Base-by-base conservation (phyloP, 2,329 filamentous ascomycete species). In the Neurospora crassa region DNA sequence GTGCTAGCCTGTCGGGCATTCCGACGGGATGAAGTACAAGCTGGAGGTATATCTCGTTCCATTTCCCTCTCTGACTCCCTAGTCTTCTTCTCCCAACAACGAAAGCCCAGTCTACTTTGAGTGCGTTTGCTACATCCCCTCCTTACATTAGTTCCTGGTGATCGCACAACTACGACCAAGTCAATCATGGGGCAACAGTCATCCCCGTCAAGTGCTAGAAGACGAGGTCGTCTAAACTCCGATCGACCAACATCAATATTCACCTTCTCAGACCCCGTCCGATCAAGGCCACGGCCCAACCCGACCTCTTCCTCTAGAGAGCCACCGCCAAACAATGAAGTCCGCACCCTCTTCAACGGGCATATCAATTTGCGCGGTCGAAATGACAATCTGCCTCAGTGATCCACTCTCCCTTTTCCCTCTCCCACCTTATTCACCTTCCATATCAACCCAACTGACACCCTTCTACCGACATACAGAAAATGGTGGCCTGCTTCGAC, bases 401-500 rank as follows among this genome's bases (percentile, higher is more conserved):
- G 45, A 67, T 40, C 18, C 34, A 59, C 6, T 67, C 45, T 47
- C n/a, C 4, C n/a, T 47, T 40, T 29, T 14, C 5, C 18, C n/a
- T 34, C 59, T n/a, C n/a, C 11, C 18, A 14, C 67, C 67, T 16
- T n/a, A 12, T 20, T 63, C 53, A 6, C 12, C 3, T 5, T 34
- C 47, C 1, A 18, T 0, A 68, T 3, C 2, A 20, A 0, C 0
- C 7, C 34, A 67, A 43, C 68, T 73, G 29, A 70, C 53, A 40
- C 40, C 12, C 11, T 10, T 34, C 12, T 11, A 37, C 24, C 29
- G 4, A 20, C 5, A 67, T 10, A 18, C 68, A 81, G 78, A 74
- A 75, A 77, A 63, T 82, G 81, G 81, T 82, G 80, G 80, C 79
- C 82, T 70, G 81, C 80, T 43, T 80, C 79, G 1, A 82, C 53